Conservation (phyloP, 2,329 filamentous ascomycete genomes). For the Coniosporium tulheliwenetii region DNA sequence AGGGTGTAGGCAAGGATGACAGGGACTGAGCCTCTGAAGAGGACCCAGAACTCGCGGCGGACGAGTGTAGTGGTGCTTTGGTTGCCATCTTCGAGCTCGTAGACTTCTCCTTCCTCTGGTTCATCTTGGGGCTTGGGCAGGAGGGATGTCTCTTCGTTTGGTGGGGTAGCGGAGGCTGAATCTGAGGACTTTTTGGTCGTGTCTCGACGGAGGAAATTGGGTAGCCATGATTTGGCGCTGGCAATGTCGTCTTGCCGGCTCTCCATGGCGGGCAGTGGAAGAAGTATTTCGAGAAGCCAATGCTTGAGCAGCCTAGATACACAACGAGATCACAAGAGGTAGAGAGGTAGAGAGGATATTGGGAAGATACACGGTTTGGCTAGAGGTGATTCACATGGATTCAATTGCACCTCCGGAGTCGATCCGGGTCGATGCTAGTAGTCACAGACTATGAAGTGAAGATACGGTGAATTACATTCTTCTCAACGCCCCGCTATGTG, state of each 20-base stretch:
- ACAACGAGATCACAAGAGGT: too few relatives aligned
- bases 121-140: constrained; percentile 22
- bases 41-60: constrained; percentile 46
- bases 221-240: constrained; percentile 12
- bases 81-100: constrained; percentile 21
- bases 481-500: too few relatives aligned
- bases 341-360: too few relatives aligned
- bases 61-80: constrained; percentile 21
- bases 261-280: constrained; percentile 7
- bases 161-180: constrained; percentile 6
- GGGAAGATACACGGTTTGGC: too few relatives aligned
- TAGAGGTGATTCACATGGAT: too few relatives aligned
- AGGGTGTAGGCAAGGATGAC: constrained; percentile 75
- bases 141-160: constrained; percentile 27
- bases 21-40: constrained; percentile 55
- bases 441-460: too few relatives aligned
- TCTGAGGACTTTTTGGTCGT: constrained; percentile 1
- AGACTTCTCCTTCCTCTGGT: constrained; percentile 19
- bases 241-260: constrained; percentile 8
- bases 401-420: too few relatives aligned
- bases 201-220: constrained; percentile 6
- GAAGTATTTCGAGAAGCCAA: too few relatives aligned
- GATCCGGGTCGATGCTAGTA: too few relatives aligned
- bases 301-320: too few relatives aligned
- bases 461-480: too few relatives aligned